Evolutionary conservation across 1,139 yeast genomes (phyloP), one percentile per base, ranked within the genome.

Genomic region (Torulaspora pretoriensis): DNA sequence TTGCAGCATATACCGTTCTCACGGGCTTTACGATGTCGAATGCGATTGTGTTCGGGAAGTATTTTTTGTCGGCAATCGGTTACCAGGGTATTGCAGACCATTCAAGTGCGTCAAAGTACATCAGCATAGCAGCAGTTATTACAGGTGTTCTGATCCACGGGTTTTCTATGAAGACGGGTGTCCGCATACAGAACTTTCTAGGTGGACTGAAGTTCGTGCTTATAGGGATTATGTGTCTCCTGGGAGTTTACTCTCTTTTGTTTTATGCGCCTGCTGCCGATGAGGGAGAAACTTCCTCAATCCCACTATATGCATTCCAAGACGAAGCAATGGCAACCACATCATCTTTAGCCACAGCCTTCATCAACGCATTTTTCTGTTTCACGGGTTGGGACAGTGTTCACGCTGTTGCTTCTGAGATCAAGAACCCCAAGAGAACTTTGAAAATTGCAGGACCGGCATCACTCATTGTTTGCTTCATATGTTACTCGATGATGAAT

Each of bases 11-110:
- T 56, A 74, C 83, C 2, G 72, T 83, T 2, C 51, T 77, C 29
- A 80, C 81, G 58, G 90, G 90, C 0, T 77, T 81, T 55, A 73
- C 81, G 8, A 69, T 83, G 35, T 76, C 86, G 36, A 81, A 81
- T 56, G 74, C 85, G 0, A 72, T 83, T 47, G 80, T 83, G 1
- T 83, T 83, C 68, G 90, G 90, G 3, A 83, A 83, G 60, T 83
- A 83, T 58, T 64, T 74, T 23, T 63, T 82, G 22, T 73, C 72
- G 47, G 71, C 81, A 0, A 48, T 78, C 13, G 81, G 80, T 0
- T 56, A 71, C 24, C 61, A 65, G 4, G 64, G 73, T 16, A 53
- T 52, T 30, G 67, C 68, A 27, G 46, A 51, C 2, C 45, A 49
- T 25, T 47, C 64, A 2, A 53, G 45, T 24, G 42, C 50, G 27